These are phyloP conservation scores for Ajuga reptans DNA, from an alignment of 305 asterid species.

Conservation along the genomic window DNA sequence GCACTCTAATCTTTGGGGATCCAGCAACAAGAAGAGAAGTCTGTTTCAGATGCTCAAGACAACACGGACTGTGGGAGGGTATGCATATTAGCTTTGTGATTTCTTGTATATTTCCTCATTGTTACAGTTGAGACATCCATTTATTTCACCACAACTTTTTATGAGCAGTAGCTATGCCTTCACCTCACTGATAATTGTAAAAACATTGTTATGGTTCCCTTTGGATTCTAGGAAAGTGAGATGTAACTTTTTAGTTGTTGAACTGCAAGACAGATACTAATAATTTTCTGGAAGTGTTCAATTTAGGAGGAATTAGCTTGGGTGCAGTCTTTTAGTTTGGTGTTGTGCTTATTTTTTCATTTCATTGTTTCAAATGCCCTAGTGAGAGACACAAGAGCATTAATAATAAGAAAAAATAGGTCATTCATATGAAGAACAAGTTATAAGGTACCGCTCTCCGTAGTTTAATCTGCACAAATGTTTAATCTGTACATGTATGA, in stretches of 20 bases:
- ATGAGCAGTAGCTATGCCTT: slow-evolving; percentile 13
- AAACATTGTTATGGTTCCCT: background rate
- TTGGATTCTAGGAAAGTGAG: background rate
- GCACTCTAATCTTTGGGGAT: slow-evolving; percentile 69
- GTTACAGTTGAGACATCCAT: background rate
- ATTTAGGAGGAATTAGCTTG: background rate
- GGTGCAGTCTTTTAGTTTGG: background rate
- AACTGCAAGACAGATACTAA: background rate
- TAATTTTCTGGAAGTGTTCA: background rate
- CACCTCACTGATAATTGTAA: background rate
- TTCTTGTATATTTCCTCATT: slow-evolving; percentile 19
- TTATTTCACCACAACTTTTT: slow-evolving; percentile 6
- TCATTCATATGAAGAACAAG: slow-evolving; percentile 4
- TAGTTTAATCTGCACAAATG: slow-evolving; percentile 1
- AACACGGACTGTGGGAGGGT: slow-evolving; percentile 95
- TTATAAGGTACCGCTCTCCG: slow-evolving; percentile 6
- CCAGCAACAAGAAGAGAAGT: slow-evolving; percentile 77
- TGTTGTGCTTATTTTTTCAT: too few species aligned
- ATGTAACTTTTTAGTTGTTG: background rate
- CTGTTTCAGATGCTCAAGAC: slow-evolving; percentile 93
- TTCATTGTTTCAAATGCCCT: too few species aligned
- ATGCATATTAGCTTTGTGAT: slow-evolving; percentile 28
- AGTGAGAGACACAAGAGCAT: background rate
- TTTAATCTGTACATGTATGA: too few species aligned
- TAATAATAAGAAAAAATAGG: background rate